Evolutionary conservation across 495 filamentous ascomycete genomes (phyloP), one percentile per base, ranked within the genome.

Genomic region (Cercophora samala): DNA sequence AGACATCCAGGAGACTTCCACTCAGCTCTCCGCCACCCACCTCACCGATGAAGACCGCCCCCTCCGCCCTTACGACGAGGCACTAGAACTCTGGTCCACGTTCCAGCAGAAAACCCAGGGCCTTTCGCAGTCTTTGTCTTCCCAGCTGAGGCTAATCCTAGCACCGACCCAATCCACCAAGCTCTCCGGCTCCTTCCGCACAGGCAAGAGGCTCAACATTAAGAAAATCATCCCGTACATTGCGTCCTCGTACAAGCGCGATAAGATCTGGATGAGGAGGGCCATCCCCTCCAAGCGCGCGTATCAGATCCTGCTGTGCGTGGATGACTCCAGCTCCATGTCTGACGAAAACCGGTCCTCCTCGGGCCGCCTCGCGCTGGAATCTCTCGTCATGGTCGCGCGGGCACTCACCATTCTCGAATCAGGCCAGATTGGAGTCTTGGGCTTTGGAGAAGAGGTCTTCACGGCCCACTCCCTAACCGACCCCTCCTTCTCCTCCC

Each of bases 261-360:
- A 99, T 85, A 98, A 98, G 81, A 99, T 99, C 79, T 99, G 96
- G 96, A 96, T 98, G 91, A 88, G 96, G 11, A 87, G 96, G 60
- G 89, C 88, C 15, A 89, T 94, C 62, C 96, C 96, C 3, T 91
- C 87, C 60, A 97, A 97, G 76, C 90, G 96, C 22, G 88, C 89
- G 68, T 98, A 98, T 77, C 96, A 99, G 76, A 93, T 99, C 77
- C 87, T 98, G 82, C 89, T 99, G 54, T 94, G 96, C 42, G 91
- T 99, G 42, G 96, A 99, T 77, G 96, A 99, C 79, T 93, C 89
- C 71, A 92, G 90, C 72, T 92, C 88, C 64, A 99, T 99, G 96
- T 85, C 88, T 4, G 84, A 84, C 62, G 91, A 83, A 66, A 67
- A 70, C 68, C 60, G 58, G 18, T 91, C 93, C 64, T 88, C 86